These are phyloP conservation scores for Ilyonectria destructans DNA, from an alignment of 2,329 filamentous ascomycete genomes.

Conservation along the genomic window DNA sequence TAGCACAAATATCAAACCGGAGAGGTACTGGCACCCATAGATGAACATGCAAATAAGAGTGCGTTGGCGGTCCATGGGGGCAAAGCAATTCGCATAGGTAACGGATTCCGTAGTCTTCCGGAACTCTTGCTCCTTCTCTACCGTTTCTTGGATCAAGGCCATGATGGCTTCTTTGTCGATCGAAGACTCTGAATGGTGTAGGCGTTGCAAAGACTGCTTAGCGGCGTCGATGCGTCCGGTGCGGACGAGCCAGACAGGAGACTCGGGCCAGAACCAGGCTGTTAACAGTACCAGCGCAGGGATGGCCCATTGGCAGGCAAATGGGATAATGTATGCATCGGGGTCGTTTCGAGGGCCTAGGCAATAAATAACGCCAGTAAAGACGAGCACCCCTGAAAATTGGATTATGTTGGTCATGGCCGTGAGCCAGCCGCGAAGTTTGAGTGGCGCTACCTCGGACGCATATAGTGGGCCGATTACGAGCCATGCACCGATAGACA, in stretches of 20 bases:
- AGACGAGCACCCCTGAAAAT: slow-evolving; percentile 20
- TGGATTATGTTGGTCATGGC: slow-evolving; percentile 30
- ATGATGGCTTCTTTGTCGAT: slow-evolving; percentile 12
- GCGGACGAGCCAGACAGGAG: slow-evolving; percentile 11
- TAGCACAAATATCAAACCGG: slow-evolving; percentile 17
- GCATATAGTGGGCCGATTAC: slow-evolving; percentile 22
- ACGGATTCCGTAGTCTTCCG: background rate
- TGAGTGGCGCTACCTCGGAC: slow-evolving; percentile 21
- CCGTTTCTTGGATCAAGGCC: slow-evolving; percentile 9
- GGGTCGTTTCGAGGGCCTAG: slow-evolving; percentile 13
- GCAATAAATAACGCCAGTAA: slow-evolving; percentile 19
- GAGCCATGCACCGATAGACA: slow-evolving; percentile 24
- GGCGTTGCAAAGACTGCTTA: slow-evolving; percentile 3
- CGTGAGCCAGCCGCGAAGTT: slow-evolving; percentile 24
- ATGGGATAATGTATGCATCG: slow-evolving; percentile 19
- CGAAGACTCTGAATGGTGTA: background rate
- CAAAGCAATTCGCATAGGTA: slow-evolving; percentile 11
- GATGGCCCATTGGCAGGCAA: slow-evolving; percentile 22
- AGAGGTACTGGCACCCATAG: slow-evolving; percentile 13
- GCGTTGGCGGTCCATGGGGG: slow-evolving; percentile 7
- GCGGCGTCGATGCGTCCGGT: slow-evolving; percentile 7
- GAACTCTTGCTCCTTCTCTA: slow-evolving; percentile 13
- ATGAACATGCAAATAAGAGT: slow-evolving; percentile 24
- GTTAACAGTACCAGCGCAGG: slow-evolving; percentile 11
- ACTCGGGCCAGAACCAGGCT: slow-evolving; percentile 18